These are phyloP conservation scores for Yamadazyma jaroonii DNA, from an alignment of 1,139 yeast species.

Conservation along the genomic window DNA sequence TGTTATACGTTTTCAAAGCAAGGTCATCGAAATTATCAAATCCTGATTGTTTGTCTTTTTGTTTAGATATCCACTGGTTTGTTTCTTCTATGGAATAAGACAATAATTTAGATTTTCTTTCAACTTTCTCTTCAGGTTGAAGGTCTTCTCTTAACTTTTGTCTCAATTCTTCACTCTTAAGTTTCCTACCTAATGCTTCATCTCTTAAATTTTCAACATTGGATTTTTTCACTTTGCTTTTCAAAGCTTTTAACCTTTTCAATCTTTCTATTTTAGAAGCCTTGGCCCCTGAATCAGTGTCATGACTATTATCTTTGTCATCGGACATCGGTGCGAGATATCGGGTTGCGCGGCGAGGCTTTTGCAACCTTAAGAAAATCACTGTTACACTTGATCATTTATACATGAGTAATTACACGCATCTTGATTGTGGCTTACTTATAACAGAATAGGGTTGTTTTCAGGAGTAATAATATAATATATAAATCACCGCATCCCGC, in stretches of 20 bases:
- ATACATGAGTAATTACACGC: no score
- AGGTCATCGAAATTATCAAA: slow-evolving; percentile 43
- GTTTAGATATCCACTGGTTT: slow-evolving; percentile 57
- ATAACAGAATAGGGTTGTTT: no score
- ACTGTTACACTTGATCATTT: no score
- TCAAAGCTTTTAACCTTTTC: slow-evolving; percentile 8
- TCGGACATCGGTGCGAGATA: no score
- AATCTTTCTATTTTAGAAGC: slow-evolving; percentile 4
- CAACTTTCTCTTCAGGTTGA: background rate
- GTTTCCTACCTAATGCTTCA: slow-evolving; percentile 4
- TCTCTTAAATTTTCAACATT: slow-evolving; percentile 10
- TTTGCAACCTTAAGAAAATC: no score
- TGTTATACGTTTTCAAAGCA: slow-evolving; percentile 55
- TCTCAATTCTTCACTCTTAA: slow-evolving; percentile 1
- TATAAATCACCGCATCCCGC: no score
- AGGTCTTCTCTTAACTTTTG: slow-evolving; percentile 3
- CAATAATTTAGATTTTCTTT: slow-evolving; percentile 23
- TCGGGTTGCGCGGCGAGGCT: no score
- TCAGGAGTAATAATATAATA: no score
- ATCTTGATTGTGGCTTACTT: no score
- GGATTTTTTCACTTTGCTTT: slow-evolving; percentile 10
- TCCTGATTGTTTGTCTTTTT: slow-evolving; percentile 4
- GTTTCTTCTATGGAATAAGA: slow-evolving; percentile 68
- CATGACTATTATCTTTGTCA: no score
- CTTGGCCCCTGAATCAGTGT: background rate